These are phyloP conservation scores for Trichoderma asperelloides DNA, from an alignment of 495 filamentous ascomycete species.

Conservation along the genomic window DNA sequence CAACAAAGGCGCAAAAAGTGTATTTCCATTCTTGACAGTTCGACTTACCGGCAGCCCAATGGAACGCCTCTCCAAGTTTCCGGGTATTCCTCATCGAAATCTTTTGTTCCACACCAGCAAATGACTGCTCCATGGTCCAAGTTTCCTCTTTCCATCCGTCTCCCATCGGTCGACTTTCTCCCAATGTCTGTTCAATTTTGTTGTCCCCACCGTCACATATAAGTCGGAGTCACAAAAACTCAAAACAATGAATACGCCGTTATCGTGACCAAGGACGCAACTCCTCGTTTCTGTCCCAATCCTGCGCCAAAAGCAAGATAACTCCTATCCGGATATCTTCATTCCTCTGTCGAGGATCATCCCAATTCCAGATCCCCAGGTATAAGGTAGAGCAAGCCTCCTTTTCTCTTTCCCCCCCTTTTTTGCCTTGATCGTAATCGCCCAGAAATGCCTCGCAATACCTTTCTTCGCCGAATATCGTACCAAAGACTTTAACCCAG, in stretches of 20 bases:
- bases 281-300: constrained; percentile 1
- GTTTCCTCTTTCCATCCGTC: background rate
- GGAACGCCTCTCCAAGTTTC: background rate
- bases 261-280: background rate
- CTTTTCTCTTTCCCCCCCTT: background rate
- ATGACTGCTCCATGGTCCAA: background rate
- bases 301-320: constrained; percentile 10
- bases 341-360: constrained; percentile 4
- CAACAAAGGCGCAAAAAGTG: background rate
- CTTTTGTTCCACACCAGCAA: background rate
- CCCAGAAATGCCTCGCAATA: constrained; percentile 8
- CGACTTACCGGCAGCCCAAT: background rate
- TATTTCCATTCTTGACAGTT: background rate
- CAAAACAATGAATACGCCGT: constrained; percentile 3
- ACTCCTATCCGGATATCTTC: constrained; percentile 3
- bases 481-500: constrained; percentile 4
- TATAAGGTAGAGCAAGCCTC: constrained; percentile 8
- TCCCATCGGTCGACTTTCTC: background rate
- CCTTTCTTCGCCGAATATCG: constrained; percentile 6
- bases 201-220: background rate
- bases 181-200: background rate
- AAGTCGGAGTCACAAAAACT: constrained; percentile 3
- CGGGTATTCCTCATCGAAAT: background rate
- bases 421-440: constrained; percentile 7
- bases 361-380: constrained; percentile 7